Evolutionary conservation across 2,329 filamentous ascomycete species (phyloP).

Genomic region (Fusarium ambrosium): DNA sequence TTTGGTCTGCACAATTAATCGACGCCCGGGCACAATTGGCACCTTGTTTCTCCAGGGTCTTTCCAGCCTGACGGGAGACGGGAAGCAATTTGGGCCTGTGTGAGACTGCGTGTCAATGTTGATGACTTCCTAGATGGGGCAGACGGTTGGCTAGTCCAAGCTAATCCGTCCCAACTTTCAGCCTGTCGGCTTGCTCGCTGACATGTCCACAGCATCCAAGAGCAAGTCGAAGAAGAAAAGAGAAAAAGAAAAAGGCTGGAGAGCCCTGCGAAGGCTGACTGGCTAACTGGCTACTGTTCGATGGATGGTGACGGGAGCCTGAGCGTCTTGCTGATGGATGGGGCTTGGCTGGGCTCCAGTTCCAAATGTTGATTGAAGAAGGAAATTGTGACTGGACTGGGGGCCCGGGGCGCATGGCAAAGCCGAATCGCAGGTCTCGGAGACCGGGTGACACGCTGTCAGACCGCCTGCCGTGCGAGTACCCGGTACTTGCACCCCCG

Average conservation of each 20-base stretch:
- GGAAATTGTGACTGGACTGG: conserved; percentile 38
- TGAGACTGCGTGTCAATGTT: conserved; percentile 27
- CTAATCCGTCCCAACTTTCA: conserved; percentile 20
- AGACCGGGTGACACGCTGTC: conserved; percentile 13
- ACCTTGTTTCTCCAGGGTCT: conserved; percentile 12
- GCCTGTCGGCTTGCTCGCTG: conserved; percentile 35
- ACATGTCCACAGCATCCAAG: conserved; percentile 3
- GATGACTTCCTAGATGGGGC: conserved; percentile 30
- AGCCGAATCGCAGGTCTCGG: conserved; percentile 13
- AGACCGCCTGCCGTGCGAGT: conserved; percentile 25
- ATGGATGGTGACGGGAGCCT: conserved; percentile 23
- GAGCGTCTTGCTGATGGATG: conserved; percentile 14
- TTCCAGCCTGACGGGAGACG: conserved; percentile 5
- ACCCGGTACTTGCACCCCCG: conserved; percentile 26
- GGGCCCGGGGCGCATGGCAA: conserved; percentile 17
- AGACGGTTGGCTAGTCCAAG: conserved; percentile 10
- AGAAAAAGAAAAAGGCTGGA: conserved; percentile 32
- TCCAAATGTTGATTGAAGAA: conserved; percentile 6
- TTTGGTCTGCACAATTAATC: conserved; percentile 32
- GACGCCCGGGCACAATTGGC: conserved; percentile 9
- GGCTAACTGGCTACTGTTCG: conserved; percentile 10
- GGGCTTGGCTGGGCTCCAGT: conserved; percentile 7
- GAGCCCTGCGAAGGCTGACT: conserved; percentile 18
- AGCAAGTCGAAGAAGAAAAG: conserved; percentile 12
- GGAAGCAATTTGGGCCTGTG: conserved; percentile 7